Evolutionary conservation across 2,329 filamentous ascomycete species (phyloP).

Genomic region (Pezicula carpinea): DNA sequence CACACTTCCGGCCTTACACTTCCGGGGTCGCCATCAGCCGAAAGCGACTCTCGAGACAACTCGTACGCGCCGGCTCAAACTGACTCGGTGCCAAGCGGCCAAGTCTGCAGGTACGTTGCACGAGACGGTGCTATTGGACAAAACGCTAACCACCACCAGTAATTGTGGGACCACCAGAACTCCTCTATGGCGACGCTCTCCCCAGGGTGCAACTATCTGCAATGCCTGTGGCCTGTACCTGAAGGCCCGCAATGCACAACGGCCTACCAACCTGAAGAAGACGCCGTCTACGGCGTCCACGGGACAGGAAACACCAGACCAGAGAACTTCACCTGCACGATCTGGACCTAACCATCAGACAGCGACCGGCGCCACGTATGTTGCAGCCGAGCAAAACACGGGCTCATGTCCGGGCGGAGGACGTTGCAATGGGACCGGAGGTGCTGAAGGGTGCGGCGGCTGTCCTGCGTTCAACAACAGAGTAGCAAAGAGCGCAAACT

Average conservation of each 20-base stretch:
- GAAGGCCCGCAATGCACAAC: conserved; percentile 86
- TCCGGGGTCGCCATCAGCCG: not conserved
- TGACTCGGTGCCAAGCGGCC: conserved; percentile 43
- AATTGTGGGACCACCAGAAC: conserved; percentile 95
- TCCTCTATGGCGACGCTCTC: conserved; percentile 89
- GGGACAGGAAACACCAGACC: conserved; percentile 21
- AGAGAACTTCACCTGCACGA: conserved; percentile 24
- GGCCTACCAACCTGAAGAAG: conserved; percentile 86
- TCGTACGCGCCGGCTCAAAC: conserved; percentile 10
- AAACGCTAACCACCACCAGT: conserved; percentile 43
- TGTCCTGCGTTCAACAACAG: conserved; percentile 98
- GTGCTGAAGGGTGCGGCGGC: conserved; percentile 89
- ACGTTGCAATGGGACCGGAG: conserved; percentile 92
- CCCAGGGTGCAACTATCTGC: conserved; percentile 90
- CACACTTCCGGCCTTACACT: not conserved
- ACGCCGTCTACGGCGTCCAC: conserved; percentile 47
- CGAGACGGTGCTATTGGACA: not conserved
- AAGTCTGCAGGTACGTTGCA: conserved; percentile 64
- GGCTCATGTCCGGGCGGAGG: conserved; percentile 96
- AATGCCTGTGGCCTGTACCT: conserved; percentile 95
- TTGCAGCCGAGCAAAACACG: conserved; percentile 68
- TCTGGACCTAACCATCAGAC: conserved; percentile 30
- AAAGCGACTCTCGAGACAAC: not conserved
- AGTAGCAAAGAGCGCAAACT: conserved; percentile 79
- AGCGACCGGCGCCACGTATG: conserved; percentile 59